Conservation (phyloP, 805 yeast genomes). For the Wickerhamomyces strasburgensis region DNA sequence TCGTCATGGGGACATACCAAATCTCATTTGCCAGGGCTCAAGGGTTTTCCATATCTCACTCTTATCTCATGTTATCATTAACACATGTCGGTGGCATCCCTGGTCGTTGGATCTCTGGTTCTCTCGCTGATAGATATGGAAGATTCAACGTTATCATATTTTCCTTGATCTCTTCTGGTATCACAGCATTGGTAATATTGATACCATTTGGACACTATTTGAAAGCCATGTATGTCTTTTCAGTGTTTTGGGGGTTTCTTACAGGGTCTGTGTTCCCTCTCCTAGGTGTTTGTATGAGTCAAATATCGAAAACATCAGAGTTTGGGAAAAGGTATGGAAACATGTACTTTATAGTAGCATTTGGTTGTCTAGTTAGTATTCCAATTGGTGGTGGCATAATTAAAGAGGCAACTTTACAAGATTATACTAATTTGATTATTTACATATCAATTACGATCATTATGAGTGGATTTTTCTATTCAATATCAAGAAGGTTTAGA, state of each 20-base stretch:
- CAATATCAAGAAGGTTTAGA: conserved; percentile 1
- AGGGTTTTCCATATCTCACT: conserved; percentile 23
- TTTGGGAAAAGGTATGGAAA: conserved; percentile 51
- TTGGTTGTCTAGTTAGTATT: conserved; percentile 41
- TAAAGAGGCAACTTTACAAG: conserved; percentile 21
- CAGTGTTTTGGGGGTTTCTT: conserved; percentile 44
- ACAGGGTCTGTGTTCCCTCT: conserved; percentile 42
- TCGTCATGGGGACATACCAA: conserved; percentile 41
- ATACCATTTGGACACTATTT: conserved; percentile 31
- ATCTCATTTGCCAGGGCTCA: conserved; percentile 38
- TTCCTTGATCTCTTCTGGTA: conserved; percentile 28
- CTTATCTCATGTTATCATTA: conserved; percentile 39
- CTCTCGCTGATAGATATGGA: conserved; percentile 36
- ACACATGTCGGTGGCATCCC: conserved; percentile 30
- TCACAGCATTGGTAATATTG: conserved; percentile 34
- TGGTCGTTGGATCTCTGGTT: conserved; percentile 31
- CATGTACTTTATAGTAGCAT: conserved; percentile 52
- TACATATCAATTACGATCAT: conserved; percentile 2
- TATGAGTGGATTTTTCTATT: conserved; percentile 1
- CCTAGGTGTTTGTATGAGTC: conserved; percentile 43
- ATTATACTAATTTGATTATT: conserved; percentile 4
- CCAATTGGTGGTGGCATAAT: conserved; percentile 48
- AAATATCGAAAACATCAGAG: conserved; percentile 45
- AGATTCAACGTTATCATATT: conserved; percentile 41
- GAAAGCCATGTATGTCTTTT: conserved; percentile 31